Evolutionary conservation across 352 stramenopile genomes (phyloP), one percentile per base, ranked within the genome.

Genomic region (Aphanomyces invadans): DNA sequence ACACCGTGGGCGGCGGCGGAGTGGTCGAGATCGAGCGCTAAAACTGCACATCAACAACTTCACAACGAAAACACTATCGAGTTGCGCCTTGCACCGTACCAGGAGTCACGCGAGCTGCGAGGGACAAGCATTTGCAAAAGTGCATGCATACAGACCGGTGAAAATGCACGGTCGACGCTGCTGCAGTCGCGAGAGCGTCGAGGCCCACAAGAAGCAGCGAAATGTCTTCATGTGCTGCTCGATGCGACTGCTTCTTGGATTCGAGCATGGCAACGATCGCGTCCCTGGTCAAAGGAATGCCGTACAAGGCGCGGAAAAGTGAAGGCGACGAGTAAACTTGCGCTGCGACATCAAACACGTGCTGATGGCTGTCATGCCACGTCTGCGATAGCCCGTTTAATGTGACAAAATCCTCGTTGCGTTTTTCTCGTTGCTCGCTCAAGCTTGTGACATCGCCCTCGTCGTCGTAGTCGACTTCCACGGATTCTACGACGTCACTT

Each of bases 191-290:
- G 21, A 85, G 57, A 0, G 69, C 55, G 15, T 72, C 57, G 7
- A 88, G 71, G 0, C 68, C 81, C 0, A 80, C 52, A 12, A 87
- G 28, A 1, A 90, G 42, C 23, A 92, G 70, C 9, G 73, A 72
- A 17, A 90, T 33, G 36, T 86, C 80, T 4, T 72, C 72, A 52
- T 87, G 85, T 0, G 76, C 73, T 0, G 76, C 70, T 0, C 77
- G 55, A 19, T 75, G 60, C 12, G 55, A 53, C 1, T 32, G 60
- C 39, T 75, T 78, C 10, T 70, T 53, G 11, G 60, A 23, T 49
- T 86, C 73, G 1, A 87, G 56, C 25, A 25, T 29, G 4, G 49
- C 2, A 2, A 51, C 62, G 5, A 51, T 57, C 7, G 19, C 21
- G 44, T 7, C 0, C 23, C 69, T 70, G 0, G 32, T 33, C 1